Percentiles rank a stretch among this genome's conserved stretches.
phyloP scores from a whole-genome alignment of 2,329 filamentous ascomycete genomes.

The Ophiobolus disseminans region DNA sequence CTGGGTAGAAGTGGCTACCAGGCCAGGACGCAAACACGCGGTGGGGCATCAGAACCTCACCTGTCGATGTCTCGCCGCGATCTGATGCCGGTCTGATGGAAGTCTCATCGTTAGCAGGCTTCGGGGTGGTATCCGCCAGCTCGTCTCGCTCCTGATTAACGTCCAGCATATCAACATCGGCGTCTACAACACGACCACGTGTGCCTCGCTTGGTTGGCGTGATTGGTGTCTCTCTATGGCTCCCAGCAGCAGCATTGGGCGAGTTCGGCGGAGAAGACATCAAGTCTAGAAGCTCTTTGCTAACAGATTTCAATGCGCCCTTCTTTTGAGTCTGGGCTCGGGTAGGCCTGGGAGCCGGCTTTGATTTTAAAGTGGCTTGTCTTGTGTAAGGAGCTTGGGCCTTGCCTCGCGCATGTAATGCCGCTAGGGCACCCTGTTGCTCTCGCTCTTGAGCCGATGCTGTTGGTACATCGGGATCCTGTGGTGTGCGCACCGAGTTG shows the following conservation, averaged over 20 bases:
- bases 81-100: conserved; percentile 10
- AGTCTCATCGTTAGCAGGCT: conserved; percentile 10
- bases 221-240: conserved; percentile 14
- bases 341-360: conserved; percentile 16
- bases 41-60: conserved; percentile 53
- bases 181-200: neutral
- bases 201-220: conserved; percentile 18
- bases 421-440: conserved; percentile 43
- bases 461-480: no score
- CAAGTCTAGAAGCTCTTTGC: conserved; percentile 27
- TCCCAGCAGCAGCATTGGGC: conserved; percentile 10
- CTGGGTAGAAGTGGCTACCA: conserved; percentile 65
- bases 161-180: conserved; percentile 32
- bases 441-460: conserved; percentile 40
- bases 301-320: conserved; percentile 38
- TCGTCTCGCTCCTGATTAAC: conserved; percentile 23
- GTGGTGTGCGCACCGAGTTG: conserved; percentile 29
- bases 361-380: conserved; percentile 34
- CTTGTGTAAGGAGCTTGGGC: conserved; percentile 21
- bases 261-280: conserved; percentile 27
- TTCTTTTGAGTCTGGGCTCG: conserved; percentile 29
- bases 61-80: conserved; percentile 23
- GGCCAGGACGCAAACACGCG: conserved; percentile 67
- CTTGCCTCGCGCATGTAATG: conserved; percentile 26
- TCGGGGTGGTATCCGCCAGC: conserved; percentile 25